A percentile compares a stretch with the other conserved stretches of the same genome.
Conservation (phyloP, 163 green algal species). For the Picocystis sp. region DNA sequence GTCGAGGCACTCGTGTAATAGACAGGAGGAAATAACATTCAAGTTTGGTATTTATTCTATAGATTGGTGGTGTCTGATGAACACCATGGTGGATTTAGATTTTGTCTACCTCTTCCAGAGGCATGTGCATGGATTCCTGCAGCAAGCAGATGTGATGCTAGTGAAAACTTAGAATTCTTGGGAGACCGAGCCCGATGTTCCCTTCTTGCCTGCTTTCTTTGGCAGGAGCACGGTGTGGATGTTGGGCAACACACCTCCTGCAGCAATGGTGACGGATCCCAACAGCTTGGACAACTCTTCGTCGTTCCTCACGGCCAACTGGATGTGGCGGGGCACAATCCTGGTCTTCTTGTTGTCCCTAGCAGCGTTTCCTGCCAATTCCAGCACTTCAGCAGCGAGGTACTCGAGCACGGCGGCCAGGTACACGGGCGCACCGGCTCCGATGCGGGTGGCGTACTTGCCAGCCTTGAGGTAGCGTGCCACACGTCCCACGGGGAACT, state of each 20-base stretch:
- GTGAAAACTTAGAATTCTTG: no score
- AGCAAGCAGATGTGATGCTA: no score
- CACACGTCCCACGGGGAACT: slow-evolving; percentile 92
- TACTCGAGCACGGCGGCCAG: slow-evolving; percentile 88
- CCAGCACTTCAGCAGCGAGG: slow-evolving; percentile 65
- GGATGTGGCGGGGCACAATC: slow-evolving; percentile 84
- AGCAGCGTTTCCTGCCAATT: slow-evolving; percentile 76
- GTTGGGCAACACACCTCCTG: slow-evolving; percentile 92
- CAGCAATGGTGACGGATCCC: slow-evolving; percentile 74
- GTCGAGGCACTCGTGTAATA: no score
- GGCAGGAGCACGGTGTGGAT: slow-evolving; percentile 81
- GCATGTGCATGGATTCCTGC: no score
- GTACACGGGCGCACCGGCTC: slow-evolving; percentile 50
- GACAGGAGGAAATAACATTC: no score
- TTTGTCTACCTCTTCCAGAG: no score
- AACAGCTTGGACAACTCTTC: slow-evolving; percentile 96
- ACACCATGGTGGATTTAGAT: no score
- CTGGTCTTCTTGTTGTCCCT: slow-evolving; percentile 84
- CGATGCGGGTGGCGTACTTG: slow-evolving; percentile 72
- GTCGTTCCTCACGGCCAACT: slow-evolving; percentile 93
- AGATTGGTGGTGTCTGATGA: no score
- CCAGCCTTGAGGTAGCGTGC: slow-evolving; percentile 90
- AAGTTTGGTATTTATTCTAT: no score
- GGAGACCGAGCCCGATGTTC: no score
- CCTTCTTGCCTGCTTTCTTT: slow-evolving; percentile 58